Conservation (phyloP, 139 green algal species). For the Chlamydomonas urium region DNA sequence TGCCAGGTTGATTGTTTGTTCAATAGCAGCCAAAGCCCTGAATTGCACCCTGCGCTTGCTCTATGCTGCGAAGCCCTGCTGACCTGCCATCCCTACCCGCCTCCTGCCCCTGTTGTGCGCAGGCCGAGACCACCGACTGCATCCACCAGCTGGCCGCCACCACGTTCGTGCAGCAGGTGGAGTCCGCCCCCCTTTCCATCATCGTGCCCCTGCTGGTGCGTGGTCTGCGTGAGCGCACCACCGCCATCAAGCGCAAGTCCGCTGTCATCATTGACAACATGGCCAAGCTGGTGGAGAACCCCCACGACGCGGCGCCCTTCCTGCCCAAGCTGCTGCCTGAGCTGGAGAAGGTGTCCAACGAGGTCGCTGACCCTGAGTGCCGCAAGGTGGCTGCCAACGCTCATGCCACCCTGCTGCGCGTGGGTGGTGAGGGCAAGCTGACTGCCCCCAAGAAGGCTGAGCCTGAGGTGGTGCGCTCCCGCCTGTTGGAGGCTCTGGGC, state of each 20-base stretch:
- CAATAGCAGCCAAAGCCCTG: not conserved
- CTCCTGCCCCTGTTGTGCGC: not conserved
- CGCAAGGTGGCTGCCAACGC: constrained; percentile 50
- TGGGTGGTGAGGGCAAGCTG: constrained; percentile 35
- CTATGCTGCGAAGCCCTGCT: not conserved
- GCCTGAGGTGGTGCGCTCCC: not conserved
- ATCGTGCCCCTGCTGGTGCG: constrained; percentile 85
- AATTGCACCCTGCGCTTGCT: not conserved
- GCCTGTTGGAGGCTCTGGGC: not conserved
- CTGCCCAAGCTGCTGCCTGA: constrained; percentile 53
- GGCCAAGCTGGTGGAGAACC: constrained; percentile 85
- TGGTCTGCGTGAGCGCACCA: constrained; percentile 35
- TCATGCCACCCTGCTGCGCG: constrained; percentile 26
- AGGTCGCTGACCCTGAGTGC: constrained; percentile 29
- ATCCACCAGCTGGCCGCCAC: constrained; percentile 83
- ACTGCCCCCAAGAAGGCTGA: not conserved
- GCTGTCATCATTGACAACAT: constrained; percentile 92
- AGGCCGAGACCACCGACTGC: constrained; percentile 64
- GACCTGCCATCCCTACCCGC: not conserved
- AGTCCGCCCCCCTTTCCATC: constrained; percentile 78
- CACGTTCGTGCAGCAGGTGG: constrained; percentile 81
- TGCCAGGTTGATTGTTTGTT: not conserved
- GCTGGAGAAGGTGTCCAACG: constrained; percentile 24
- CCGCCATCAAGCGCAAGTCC: constrained; percentile 83
- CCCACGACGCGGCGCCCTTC: constrained; percentile 77